Conservation (phyloP, 2,329 filamentous ascomycete species). For the Triangularia verruculosa region DNA sequence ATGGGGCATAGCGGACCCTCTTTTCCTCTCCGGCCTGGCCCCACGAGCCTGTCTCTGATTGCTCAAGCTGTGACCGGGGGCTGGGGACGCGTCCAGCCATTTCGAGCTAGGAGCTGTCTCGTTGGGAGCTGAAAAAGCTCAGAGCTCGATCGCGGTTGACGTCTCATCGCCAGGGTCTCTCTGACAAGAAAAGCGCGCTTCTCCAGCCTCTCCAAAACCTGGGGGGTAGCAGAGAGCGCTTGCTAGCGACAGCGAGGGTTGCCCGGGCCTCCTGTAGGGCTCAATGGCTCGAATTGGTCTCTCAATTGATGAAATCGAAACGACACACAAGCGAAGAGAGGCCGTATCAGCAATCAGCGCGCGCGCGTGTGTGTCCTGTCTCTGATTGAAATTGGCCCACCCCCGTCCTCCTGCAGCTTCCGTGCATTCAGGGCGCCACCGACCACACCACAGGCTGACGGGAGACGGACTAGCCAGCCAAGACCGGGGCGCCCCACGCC, state of each 20-base stretch:
- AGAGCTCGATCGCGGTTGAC: background rate
- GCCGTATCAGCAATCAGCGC: no score
- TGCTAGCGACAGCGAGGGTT: background rate
- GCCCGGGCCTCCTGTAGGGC: conserved; percentile 2
- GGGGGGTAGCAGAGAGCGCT: conserved; percentile 2
- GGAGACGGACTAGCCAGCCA: conserved; percentile 10
- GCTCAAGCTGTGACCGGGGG: conserved; percentile 15
- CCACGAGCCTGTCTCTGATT: conserved; percentile 21
- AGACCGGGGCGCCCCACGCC: conserved; percentile 21
- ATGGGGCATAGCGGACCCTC: conserved; percentile 25
- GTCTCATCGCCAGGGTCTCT: conserved; percentile 1
- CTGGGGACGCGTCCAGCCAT: conserved; percentile 21
- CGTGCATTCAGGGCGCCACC: conserved; percentile 10
- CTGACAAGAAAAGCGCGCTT: conserved; percentile 1
- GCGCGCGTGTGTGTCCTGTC: background rate
- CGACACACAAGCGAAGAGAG: background rate
- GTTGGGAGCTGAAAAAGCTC: conserved; percentile 22
- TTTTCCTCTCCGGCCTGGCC: background rate
- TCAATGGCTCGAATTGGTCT: background rate
- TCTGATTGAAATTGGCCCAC: conserved; percentile 14
- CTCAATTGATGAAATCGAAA: background rate
- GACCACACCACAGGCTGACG: conserved; percentile 18
- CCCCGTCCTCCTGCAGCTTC: conserved; percentile 15
- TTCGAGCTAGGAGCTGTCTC: conserved; percentile 20
- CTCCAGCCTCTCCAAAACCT: conserved; percentile 17